Conservation (phyloP, 805 yeast species). For the Candida silvicultrix region DNA sequence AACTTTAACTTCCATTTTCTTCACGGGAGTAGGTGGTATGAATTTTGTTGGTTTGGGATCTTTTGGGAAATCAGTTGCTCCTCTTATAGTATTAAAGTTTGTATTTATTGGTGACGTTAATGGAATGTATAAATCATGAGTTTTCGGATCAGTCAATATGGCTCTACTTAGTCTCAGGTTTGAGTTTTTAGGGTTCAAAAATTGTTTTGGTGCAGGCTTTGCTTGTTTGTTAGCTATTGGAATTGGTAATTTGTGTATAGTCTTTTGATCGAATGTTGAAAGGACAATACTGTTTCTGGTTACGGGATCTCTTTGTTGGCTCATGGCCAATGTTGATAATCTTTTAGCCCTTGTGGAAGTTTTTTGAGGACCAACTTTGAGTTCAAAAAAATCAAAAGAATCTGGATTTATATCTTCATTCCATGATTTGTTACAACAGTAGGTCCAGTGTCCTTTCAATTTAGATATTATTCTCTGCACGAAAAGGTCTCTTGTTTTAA, state of each 20-base stretch:
- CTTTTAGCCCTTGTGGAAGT: conserved; percentile 19
- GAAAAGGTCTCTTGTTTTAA: conserved; percentile 16
- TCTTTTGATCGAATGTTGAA: conserved; percentile 20
- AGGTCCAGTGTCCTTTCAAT: conserved; percentile 45
- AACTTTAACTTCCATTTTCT: conserved; percentile 44
- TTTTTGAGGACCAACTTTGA: conserved; percentile 22
- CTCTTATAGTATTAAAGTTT: conserved; percentile 14
- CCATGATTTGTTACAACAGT: conserved; percentile 23
- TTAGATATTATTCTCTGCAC: conserved; percentile 34
- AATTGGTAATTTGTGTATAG: conserved; percentile 17
- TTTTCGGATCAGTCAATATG: conserved; percentile 1
- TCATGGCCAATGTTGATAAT: conserved; percentile 30
- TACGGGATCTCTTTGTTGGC: conserved; percentile 31
- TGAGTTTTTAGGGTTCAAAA: conserved; percentile 20
- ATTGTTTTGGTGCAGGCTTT: conserved; percentile 12
- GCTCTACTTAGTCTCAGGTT: conserved; percentile 14
- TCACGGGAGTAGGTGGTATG: conserved; percentile 64
- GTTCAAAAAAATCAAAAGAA: conserved; percentile 15
- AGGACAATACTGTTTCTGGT: conserved; percentile 35
- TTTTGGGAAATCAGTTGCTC: conserved; percentile 36
- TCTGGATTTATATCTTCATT: conserved; percentile 23
- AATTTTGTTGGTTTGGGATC: conserved; percentile 37
- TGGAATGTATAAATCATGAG: conserved; percentile 13
- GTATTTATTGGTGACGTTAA: conserved; percentile 12
- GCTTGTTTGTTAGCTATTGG: conserved; percentile 1